Conservation (phyloP, 768 basidiomycete genomes). For the Lepiota brunneoincarnata region DNA sequence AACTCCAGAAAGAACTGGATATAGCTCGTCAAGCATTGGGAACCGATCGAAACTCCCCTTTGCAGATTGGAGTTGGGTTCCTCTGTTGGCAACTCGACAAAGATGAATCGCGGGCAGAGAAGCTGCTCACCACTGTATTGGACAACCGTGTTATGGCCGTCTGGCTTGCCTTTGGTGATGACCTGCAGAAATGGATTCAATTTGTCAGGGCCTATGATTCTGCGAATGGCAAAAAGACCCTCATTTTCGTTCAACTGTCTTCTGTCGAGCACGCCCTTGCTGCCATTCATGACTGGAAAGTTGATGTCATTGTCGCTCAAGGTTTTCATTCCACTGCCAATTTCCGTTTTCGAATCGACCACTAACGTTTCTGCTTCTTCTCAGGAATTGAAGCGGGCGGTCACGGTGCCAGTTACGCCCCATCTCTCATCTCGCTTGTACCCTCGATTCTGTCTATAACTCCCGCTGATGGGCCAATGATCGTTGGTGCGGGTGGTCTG, state of each 20-base stretch:
- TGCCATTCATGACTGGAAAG: slow-evolving; percentile 66
- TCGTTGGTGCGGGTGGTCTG: slow-evolving; percentile 78
- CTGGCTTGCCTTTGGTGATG: slow-evolving; percentile 72
- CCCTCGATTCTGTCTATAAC: slow-evolving; percentile 48
- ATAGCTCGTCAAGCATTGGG: slow-evolving; percentile 47
- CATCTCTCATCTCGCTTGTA: slow-evolving; percentile 60
- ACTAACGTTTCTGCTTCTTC: slow-evolving; percentile 9
- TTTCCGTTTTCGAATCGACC: not conserved
- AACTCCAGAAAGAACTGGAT: slow-evolving; percentile 48
- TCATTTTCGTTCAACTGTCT: slow-evolving; percentile 65
- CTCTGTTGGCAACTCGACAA: slow-evolving; percentile 70
- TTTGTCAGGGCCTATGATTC: slow-evolving; percentile 55
- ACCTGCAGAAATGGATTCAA: slow-evolving; percentile 58
- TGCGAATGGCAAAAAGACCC: slow-evolving; percentile 35
- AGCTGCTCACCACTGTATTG: slow-evolving; percentile 48
- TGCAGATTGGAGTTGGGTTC: slow-evolving; percentile 74
- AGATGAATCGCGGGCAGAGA: slow-evolving; percentile 31
- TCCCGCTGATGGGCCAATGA: slow-evolving; percentile 39
- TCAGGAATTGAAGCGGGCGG: slow-evolving; percentile 83
- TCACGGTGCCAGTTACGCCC: slow-evolving; percentile 58
- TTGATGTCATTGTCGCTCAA: slow-evolving; percentile 77
- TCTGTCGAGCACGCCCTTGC: slow-evolving; percentile 55
- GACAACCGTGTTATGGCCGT: slow-evolving; percentile 58
- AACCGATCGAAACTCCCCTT: slow-evolving; percentile 28
- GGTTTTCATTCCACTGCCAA: slow-evolving; percentile 36